Evolutionary conservation across 208 protist species (phyloP), one percentile per base, ranked within the genome.

Genomic region (Leishmania guyanensis): DNA sequence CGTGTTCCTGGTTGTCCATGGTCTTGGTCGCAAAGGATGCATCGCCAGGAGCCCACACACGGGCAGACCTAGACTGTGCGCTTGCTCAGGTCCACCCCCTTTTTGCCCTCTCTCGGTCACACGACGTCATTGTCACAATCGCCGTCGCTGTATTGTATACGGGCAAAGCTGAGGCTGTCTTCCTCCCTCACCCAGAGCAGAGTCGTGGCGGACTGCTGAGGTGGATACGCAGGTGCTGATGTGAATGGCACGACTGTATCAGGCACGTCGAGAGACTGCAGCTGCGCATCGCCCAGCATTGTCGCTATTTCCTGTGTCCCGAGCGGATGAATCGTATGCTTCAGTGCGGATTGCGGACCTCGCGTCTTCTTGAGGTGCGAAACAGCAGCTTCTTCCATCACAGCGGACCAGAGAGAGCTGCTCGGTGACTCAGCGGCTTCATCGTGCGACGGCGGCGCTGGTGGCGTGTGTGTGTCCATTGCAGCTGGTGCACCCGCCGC

Each of bases 251-350:
- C 17, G 43, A 26, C 46, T 29, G 17, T 51, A 16, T 26, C 43
- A 73, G 16, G 46, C n/a, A 29, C 69, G 26, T 46, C 26, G 8
- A 73, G 20, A 17, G 69, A 29, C 48, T 54, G 22, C 69, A n/a
- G 43, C 69, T 54, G 69, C 36, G 74, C 9, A 9, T 65, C 74
- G 53, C 26, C 29, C 39, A 84, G 56, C 26, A 89, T 33, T 48
- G 58, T 33, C 5, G 53, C 68, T 8, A 87, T 70, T 22, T 93
- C 87, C 54, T 93, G 90, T 51, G 90, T 90, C 65, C 48, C 62
- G 33, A 80, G 77, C 76, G 91, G 90, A 16, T 91, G 78, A 10
- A 69, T 58, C 17, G 90, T 73, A 6, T 82, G 36, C 76, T 93
- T 93, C 66, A 81, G 71, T n/a, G 90, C 84, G 17, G 64, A 75